Conservation (phyloP, 176 grass and related monocot genomes). For the Oryza rufipogon region DNA sequence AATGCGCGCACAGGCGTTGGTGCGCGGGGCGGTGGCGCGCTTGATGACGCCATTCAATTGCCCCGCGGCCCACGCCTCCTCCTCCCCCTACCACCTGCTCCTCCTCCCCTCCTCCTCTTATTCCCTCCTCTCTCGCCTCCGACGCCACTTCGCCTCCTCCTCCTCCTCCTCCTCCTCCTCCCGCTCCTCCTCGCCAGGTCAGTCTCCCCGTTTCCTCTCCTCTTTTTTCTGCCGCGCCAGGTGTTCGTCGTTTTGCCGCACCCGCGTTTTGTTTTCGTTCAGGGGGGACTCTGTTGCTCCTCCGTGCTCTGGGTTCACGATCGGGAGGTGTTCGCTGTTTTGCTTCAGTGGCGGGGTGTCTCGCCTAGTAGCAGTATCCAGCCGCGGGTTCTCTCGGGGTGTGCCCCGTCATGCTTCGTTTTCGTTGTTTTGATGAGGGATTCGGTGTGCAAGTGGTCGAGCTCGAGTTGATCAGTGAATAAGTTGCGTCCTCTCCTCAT, state of each 20-base stretch:
- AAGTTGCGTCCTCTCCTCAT: background rate
- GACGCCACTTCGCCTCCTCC: constrained; percentile 9
- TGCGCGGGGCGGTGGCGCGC: constrained; percentile 48
- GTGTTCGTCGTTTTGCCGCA: constrained; percentile 34
- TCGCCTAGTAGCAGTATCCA: background rate
- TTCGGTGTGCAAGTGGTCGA: background rate
- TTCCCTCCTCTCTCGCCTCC: constrained; percentile 24
- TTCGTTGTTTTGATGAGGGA: background rate
- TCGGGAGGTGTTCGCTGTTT: constrained; percentile 28
- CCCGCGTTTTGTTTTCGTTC: background rate
- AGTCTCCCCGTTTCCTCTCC: background rate
- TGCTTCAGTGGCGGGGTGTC: background rate
- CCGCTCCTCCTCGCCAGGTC: constrained; percentile 43
- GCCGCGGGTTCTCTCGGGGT: background rate
- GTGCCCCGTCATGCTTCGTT: no score
- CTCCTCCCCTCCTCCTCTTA: constrained; percentile 27
- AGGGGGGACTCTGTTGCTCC: background rate
- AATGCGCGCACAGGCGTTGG: constrained; percentile 45
- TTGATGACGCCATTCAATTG: constrained; percentile 70
- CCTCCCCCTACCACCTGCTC: constrained; percentile 23
- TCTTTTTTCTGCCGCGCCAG: constrained; percentile 1
- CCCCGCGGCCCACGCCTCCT: constrained; percentile 35
- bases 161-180: background rate
- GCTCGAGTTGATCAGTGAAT: background rate
- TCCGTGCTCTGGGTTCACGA: background rate